Evolutionary conservation across 306 rosid genomes (phyloP), one percentile per base, ranked within the genome.

Genomic region (Cucurbita ficifolia): DNA sequence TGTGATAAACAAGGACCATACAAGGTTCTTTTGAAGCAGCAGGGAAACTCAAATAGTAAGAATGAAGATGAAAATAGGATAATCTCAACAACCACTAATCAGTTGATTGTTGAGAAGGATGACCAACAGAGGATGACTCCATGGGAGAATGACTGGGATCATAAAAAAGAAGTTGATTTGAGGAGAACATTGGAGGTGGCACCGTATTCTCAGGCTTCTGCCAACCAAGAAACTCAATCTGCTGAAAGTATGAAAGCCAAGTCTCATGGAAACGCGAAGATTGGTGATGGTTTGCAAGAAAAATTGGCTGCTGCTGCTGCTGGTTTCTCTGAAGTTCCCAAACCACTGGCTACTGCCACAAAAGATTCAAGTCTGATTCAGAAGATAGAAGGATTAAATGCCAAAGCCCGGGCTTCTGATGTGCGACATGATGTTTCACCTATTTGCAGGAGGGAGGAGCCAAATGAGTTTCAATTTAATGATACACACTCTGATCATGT

Each of bases 321-420:
- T 78, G 82, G 83, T 79, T 35, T 65, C 60, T 79, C 78, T 56
- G 88, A 88, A 76, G 77, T 53, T 38, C 55, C 82, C 75, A 78
- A 79, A 33, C 43, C 84, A 18, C 80, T 29, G 70, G 68, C 77
- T 46, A 78, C 85, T 79, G 84, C 85, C 70, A 64, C 84, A 24
- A 93, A 87, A 82, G 94, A 90, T 78, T 72, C 95, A 76, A 87
- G 88, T 77, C 68, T 94, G 78, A 87, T 94, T 75, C 90, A 83
- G 78, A 89, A 89, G 82, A 89, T 94, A 75, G 95, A 90, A 85
- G 92, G 95, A 82, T 81, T 94, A 79, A 94, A 94, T 89, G 96
- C 96, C 76, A 94, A 89, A 84, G 95, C 87, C 33, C 88, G 98
- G 22, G 84, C 81, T 72, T 79, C 85, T 48, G 87, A 86, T 73